A percentile compares a stretch with the other conserved stretches of the same genome.
phyloP scores from a whole-genome alignment of 2,329 filamentous ascomycete genomes.

The Ophiostoma australiae region DNA sequence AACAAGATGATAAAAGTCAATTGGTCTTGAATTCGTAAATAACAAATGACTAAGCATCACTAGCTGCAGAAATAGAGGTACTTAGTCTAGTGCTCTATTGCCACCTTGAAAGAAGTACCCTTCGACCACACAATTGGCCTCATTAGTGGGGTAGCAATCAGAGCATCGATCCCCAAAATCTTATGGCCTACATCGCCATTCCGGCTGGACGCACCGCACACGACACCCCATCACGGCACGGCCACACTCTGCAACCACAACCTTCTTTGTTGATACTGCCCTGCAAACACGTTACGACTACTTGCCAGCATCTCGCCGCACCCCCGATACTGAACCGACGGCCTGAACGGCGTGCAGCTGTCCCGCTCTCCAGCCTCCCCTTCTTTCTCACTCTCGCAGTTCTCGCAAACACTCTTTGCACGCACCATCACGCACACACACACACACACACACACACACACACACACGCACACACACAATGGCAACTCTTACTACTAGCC shows the following conservation, averaged over 20 bases:
- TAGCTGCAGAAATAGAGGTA: not conserved
- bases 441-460: too few species aligned
- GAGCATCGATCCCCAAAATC: conserved; percentile 1
- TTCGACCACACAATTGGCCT: not conserved
- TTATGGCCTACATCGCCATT: not conserved
- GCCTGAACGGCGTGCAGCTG: not conserved
- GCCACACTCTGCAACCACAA: not conserved
- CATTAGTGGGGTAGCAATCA: conserved; percentile 14
- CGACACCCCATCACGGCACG: not conserved
- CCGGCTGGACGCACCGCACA: not conserved
- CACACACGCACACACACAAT: conserved; percentile 44
- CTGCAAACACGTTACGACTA: not conserved
- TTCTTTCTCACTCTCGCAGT: not conserved
- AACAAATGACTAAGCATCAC: not conserved
- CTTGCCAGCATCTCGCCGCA: not conserved
- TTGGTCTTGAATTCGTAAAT: not conserved
- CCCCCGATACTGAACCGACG: not conserved
- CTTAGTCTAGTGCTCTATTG: not conserved
- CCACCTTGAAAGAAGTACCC: not conserved
- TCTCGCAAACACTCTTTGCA: not conserved
- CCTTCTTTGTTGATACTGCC: not conserved
- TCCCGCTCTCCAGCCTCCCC: not conserved
- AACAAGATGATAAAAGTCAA: not conserved
- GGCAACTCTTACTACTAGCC: conserved; percentile 74
- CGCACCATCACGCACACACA: not conserved